Evolutionary conservation across 2,329 filamentous ascomycete genomes (phyloP), one percentile per base, ranked within the genome.

Genomic region (Xylaria sp.): DNA sequence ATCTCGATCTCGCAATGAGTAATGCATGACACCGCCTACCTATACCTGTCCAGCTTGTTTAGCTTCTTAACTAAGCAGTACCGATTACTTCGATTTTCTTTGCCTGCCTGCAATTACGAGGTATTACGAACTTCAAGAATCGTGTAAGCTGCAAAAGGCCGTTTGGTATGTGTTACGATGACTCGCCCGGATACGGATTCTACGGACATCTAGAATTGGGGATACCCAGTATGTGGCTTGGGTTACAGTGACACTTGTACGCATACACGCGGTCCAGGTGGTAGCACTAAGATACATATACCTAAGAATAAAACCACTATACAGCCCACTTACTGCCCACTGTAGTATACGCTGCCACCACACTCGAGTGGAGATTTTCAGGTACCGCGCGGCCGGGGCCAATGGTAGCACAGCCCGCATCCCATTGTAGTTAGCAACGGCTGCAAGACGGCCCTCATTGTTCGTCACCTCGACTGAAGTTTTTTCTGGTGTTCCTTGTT

Each of bases 321-420:
- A 25, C 15, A 46, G 34, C 34, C 34, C 34, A 37, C 34, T 37
- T 28, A 32, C 15, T 18, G 50, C 23, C 50, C 50, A 52, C 50
- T 52, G 50, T 32, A 28, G 25, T 23, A 41, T 12, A 32, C 5
- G 18, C 55, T 44, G 23, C 23, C 25, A 41, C 48, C 34, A 44
- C 55, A 56, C 20, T 46, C 48, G 23, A 57, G 59, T 55, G 63
- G 65, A 20, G 72, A 69, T 70, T 65, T 68, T 77, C 76, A 78
- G 76, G 77, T 79, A 79, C 77, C 76, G 70, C 56, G 44, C 63
- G 46, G 65, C 66, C 69, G 62, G 66, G 71, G 72, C 76, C 77
- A 78, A 78, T 78, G 39, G 56, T 58, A 74, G 52, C 51, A 52
- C 44, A 70, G 75, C 72, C 73, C 71, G 68, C 71, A 64, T 63